Evolutionary conservation across 805 yeast species (phyloP), one percentile per base, ranked within the genome.

Genomic region (Torulaspora quercuum): DNA sequence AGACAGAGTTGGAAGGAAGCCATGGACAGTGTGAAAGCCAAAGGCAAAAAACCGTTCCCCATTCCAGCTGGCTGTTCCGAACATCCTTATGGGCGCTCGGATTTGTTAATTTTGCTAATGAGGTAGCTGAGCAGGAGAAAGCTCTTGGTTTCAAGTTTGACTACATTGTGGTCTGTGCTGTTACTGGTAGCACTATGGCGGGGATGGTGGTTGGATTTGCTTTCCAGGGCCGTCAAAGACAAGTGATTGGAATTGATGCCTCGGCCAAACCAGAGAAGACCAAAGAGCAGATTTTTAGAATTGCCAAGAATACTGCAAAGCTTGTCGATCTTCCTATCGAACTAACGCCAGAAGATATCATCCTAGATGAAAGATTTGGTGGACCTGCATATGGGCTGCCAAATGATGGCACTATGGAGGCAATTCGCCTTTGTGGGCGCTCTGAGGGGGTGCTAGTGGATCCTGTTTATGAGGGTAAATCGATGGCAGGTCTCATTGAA

Each of bases 1-100:
- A 55, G 66, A 48, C 47, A 60, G 33, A 60, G 65, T 1, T 61
- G 61, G 51, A 48, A 59, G 37, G 59, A 57, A 24, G 55, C 65
- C 5, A 35, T 61, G 43, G 40, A 39, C 8, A 61, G 54, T 6
- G 50, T 55, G 10, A 50, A 43, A 14, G 46, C 37, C 4, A 43
- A 54, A 26, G 66, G 66, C 16, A 50, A 44, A 37, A 61, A 61
- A 29, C 66, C 66, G 29, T 61, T 57, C 29, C 62, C 65, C 10
- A 63, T 61, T 40, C 66, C 66, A 32, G 66, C 66, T 5, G 66
- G 64, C 25, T 59, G 64, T 37, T 61, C 65, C 14, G 65, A 61
- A 39, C 65, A 61, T 37, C 55, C 55, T 24, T 58, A 53, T 31
- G 65, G 65, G 40, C 65, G 64, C 48, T 61, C 29, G 65, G 65